Evolutionary conservation across 116 monocot species (phyloP).

Genomic region (Cymodocea nodosa): DNA sequence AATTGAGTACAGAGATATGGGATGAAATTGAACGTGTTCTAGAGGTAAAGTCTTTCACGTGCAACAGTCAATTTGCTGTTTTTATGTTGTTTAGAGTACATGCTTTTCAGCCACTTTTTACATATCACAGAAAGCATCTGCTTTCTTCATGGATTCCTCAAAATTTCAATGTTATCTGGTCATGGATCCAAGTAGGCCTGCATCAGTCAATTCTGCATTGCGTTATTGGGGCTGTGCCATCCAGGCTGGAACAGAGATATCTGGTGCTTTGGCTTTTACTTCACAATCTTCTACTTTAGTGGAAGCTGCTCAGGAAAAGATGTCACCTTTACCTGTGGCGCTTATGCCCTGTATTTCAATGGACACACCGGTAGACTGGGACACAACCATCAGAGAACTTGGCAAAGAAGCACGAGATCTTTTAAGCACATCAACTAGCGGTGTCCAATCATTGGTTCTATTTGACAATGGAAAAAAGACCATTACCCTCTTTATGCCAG

Average conservation of each 20-base stretch:
- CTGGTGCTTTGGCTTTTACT: constrained; percentile 60
- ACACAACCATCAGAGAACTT: constrained; percentile 19
- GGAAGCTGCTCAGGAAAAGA: constrained; percentile 26
- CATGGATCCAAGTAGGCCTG: constrained; percentile 41
- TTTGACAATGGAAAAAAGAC: constrained; percentile 54
- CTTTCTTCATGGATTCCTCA: constrained; percentile 43
- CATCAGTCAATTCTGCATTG: constrained; percentile 48
- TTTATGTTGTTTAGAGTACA: background rate
- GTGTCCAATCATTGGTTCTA: constrained; percentile 33
- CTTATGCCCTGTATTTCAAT: constrained; percentile 39
- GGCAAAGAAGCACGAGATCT: constrained; percentile 30
- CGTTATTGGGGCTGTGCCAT: constrained; percentile 96
- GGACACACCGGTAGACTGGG: constrained; percentile 42
- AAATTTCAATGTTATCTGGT: constrained; percentile 71
- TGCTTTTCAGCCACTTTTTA: background rate
- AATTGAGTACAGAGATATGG: constrained; percentile 71
- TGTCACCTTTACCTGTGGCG: constrained; percentile 64
- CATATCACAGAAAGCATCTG: constrained; percentile 40
- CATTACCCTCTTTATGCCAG: constrained; percentile 88
- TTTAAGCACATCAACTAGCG: constrained; percentile 20
- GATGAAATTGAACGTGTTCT: constrained; percentile 50
- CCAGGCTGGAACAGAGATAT: constrained; percentile 70
- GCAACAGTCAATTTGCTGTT: background rate
- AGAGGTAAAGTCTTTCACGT: constrained; percentile 30
- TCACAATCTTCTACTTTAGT: constrained; percentile 18